phyloP scores from a whole-genome alignment of 2,329 filamentous ascomycete species.

The Mycosphaerelloides madeirae region DNA sequence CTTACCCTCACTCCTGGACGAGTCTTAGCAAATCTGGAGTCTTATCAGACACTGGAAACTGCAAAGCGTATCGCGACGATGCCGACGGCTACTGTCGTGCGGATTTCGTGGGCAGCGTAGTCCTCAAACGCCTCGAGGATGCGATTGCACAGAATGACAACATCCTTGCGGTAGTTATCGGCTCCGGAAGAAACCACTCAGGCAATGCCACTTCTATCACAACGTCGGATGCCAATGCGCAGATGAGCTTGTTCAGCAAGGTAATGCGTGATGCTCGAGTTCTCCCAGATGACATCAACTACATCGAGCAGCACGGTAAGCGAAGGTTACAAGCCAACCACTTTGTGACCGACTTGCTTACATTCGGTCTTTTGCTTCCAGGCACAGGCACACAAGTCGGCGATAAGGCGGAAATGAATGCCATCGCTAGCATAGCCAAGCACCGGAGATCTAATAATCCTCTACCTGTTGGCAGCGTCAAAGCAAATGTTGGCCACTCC shows the following conservation, averaged over 20 bases:
- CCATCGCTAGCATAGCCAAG: slow-evolving; percentile 7
- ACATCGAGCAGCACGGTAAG: slow-evolving; percentile 14
- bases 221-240: slow-evolving; percentile 15
- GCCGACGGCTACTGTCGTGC: slow-evolving; percentile 31
- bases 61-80: slow-evolving; percentile 36
- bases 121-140: slow-evolving; percentile 30
- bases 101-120: slow-evolving; percentile 22
- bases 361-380: no score
- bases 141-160: slow-evolving; percentile 29
- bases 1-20: no score
- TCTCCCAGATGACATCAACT: slow-evolving; percentile 9
- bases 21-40: slow-evolving; percentile 37
- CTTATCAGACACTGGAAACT: slow-evolving; percentile 43
- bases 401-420: slow-evolving; percentile 14
- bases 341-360: no score
- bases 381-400: slow-evolving; percentile 16
- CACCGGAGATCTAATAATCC: slow-evolving; percentile 11
- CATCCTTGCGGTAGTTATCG: slow-evolving; percentile 13
- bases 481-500: slow-evolving; percentile 28
- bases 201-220: slow-evolving; percentile 16
- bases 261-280: slow-evolving; percentile 10
- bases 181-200: slow-evolving; percentile 11
- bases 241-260: slow-evolving; percentile 5
- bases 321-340: no score
- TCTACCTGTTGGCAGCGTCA: slow-evolving; percentile 24